Evolutionary conservation across 495 filamentous ascomycete genomes (phyloP).

Genomic region (Tuber melanosporum): DNA sequence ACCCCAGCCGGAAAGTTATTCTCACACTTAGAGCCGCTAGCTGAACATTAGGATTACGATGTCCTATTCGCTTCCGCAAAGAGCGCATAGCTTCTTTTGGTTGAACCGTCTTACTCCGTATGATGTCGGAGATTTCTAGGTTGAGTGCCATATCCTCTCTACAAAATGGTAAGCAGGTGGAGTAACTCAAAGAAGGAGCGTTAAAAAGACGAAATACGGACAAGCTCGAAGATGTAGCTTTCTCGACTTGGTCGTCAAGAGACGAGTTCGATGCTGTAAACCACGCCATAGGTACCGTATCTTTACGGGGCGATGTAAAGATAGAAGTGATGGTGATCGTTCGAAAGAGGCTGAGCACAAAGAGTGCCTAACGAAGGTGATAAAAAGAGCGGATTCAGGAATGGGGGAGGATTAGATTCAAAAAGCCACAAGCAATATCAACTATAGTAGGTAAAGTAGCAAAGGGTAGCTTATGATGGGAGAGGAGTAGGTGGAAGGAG

Average conservation of each 20-base stretch:
- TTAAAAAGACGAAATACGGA: slow-evolving; percentile 46
- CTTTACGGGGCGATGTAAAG: slow-evolving; percentile 10
- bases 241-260: slow-evolving; percentile 93
- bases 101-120: slow-evolving; percentile 91
- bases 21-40: slow-evolving; percentile 81
- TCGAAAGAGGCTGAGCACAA: slow-evolving; percentile 1
- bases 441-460: slow-evolving; percentile 2
- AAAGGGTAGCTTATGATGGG: neutral
- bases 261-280: slow-evolving; percentile 87
- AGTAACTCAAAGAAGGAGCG: slow-evolving; percentile 1
- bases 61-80: slow-evolving; percentile 84
- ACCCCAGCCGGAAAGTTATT: slow-evolving; percentile 6
- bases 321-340: slow-evolving; percentile 13
- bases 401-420: slow-evolving; percentile 1
- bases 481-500: neutral
- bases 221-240: slow-evolving; percentile 88
- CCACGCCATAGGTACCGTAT: slow-evolving; percentile 58
- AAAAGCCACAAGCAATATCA: neutral
- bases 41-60: slow-evolving; percentile 95
- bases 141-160: slow-evolving; percentile 96
- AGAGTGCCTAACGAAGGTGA: neutral
- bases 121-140: slow-evolving; percentile 92
- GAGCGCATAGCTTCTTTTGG: slow-evolving; percentile 97
- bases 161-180: slow-evolving; percentile 17
- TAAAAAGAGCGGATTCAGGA: neutral